Evolutionary conservation across 768 basidiomycete species (phyloP).

Genomic region (Phlebiopsis gigantea): DNA sequence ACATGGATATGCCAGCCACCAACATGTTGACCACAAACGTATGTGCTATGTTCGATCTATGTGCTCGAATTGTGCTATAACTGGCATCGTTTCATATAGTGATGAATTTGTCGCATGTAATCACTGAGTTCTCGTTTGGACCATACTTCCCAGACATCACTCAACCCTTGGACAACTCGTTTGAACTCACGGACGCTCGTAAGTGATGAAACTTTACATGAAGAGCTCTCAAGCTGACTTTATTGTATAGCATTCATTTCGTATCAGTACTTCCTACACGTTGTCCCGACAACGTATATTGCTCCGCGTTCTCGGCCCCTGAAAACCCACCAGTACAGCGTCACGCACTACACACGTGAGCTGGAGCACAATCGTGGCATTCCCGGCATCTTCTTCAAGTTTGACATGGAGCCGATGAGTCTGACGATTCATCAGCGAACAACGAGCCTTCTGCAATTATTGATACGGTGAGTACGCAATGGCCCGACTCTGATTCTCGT

Average conservation of each 20-base stretch:
- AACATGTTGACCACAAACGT: constrained; percentile 88
- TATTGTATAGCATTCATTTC: constrained; percentile 65
- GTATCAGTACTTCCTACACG: constrained; percentile 92
- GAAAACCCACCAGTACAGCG: constrained; percentile 84
- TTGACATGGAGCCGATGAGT: constrained; percentile 87
- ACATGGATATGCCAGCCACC: constrained; percentile 84
- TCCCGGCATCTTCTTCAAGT: constrained; percentile 98
- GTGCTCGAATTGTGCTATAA: not conserved
- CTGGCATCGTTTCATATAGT: constrained; percentile 37
- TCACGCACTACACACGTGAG: constrained; percentile 83
- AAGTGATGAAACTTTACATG: constrained; percentile 25
- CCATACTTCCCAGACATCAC: constrained; percentile 93
- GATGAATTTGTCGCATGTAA: constrained; percentile 96
- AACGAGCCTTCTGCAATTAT: constrained; percentile 70
- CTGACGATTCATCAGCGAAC: constrained; percentile 88
- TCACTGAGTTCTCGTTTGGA: constrained; percentile 95
- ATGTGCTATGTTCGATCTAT: constrained; percentile 27
- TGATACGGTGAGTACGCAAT: constrained; percentile 52
- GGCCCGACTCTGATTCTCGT: not conserved
- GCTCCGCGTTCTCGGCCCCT: constrained; percentile 62
- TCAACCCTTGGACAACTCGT: constrained; percentile 91
- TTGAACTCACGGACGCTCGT: constrained; percentile 69
- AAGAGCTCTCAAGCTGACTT: constrained; percentile 4
- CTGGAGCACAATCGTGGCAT: constrained; percentile 73
- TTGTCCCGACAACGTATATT: constrained; percentile 93